phyloP scores from a whole-genome alignment of 2,329 filamentous ascomycete species.

The Fusarium irregulare region DNA sequence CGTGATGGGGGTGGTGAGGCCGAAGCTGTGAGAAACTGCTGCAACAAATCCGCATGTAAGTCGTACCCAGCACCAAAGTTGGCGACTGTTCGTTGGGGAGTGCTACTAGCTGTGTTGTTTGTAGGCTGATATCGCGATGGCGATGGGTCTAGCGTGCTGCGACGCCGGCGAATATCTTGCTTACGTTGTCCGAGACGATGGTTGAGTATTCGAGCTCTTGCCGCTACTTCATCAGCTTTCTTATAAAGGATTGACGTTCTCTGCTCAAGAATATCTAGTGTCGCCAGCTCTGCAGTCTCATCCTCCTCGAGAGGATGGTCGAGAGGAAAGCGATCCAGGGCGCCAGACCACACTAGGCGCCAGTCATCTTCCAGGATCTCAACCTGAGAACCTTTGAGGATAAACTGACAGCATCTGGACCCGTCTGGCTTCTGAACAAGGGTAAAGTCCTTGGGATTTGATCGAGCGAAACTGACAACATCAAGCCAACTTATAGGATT shows the following conservation, averaged over 20 bases:
- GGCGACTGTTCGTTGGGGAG: slow-evolving; percentile 36
- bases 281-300: slow-evolving; percentile 85
- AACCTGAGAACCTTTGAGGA: slow-evolving; percentile 81
- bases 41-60: slow-evolving; percentile 65
- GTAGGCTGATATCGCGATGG: slow-evolving; percentile 52
- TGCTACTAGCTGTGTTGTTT: slow-evolving; percentile 40
- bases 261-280: slow-evolving; percentile 84
- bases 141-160: slow-evolving; percentile 48
- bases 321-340: slow-evolving; percentile 81
- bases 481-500: slow-evolving; percentile 83
- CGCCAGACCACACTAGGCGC: slow-evolving; percentile 83
- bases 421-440: slow-evolving; percentile 76
- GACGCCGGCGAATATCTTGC: slow-evolving; percentile 48
- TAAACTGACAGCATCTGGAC: slow-evolving; percentile 80
- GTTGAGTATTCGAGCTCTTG: slow-evolving; percentile 77
- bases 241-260: slow-evolving; percentile 82
- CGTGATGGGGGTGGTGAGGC: slow-evolving; percentile 43
- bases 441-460: slow-evolving; percentile 81
- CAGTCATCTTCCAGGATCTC: slow-evolving; percentile 92
- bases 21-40: slow-evolving; percentile 58
- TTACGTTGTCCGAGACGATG: slow-evolving; percentile 69
- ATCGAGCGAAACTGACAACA: slow-evolving; percentile 84
- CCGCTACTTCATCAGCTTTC: slow-evolving; percentile 78
- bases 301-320: slow-evolving; percentile 86
- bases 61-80: slow-evolving; percentile 55